Percentiles rank a stretch among this genome's conserved stretches.
Conservation (phyloP, 208 protist species). For the Acanthamoeba lenticulata region DNA sequence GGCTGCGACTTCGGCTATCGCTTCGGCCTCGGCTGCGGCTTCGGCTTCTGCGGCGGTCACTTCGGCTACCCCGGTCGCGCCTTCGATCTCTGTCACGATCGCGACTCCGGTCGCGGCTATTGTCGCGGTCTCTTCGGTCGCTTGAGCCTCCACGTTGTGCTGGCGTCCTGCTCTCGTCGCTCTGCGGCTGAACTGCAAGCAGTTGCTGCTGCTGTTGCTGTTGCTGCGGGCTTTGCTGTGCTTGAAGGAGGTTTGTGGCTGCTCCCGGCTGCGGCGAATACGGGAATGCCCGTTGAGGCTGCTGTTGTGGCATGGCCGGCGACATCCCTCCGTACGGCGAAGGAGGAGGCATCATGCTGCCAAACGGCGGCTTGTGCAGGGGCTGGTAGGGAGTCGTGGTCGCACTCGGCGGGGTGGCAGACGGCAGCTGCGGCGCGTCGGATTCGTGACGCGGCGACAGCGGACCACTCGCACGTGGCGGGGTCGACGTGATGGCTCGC, state of each 20-base stretch:
- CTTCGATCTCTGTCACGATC: too few species aligned
- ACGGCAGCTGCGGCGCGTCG: too few species aligned
- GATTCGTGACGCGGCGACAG: not conserved
- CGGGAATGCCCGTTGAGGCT: not conserved
- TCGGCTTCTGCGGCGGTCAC: not conserved
- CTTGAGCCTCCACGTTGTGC: not conserved
- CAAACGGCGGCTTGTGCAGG: not conserved
- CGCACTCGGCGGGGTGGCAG: not conserved
- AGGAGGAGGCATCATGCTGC: not conserved
- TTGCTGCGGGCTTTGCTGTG: too few species aligned
- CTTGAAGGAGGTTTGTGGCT: too few species aligned
- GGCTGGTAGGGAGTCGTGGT: not conserved
- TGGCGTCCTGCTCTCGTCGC: not conserved
- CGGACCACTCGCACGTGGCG: too few species aligned
- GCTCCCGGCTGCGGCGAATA: not conserved
- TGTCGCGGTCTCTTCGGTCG: not conserved
- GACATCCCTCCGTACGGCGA: not conserved
- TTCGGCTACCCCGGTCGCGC: too few species aligned
- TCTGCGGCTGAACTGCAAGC: not conserved
- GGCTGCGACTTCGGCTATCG: not conserved
- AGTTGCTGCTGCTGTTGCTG: not conserved
- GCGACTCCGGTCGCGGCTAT: too few species aligned
- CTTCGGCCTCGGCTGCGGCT: not conserved
- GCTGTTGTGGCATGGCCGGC: not conserved
- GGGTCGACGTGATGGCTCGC: not conserved